Evolutionary conservation across 2,329 filamentous ascomycete genomes (phyloP).

Genomic region (Lachnellula willkommii): DNA sequence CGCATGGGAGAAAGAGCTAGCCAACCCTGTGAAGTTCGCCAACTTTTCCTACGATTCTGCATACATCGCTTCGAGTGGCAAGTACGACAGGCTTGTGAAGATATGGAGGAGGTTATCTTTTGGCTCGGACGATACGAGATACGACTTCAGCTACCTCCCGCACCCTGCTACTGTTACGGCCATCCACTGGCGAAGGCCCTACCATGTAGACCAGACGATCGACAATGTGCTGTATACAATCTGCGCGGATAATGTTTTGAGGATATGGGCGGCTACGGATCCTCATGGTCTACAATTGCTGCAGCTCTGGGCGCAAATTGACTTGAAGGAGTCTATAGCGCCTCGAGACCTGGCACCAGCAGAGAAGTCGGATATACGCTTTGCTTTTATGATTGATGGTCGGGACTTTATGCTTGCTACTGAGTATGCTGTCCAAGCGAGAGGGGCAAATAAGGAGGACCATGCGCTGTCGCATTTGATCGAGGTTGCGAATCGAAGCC

Average conservation of each 20-base stretch:
- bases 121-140: constrained; percentile 74
- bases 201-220: constrained; percentile 68
- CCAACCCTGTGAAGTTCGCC: constrained; percentile 68
- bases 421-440: constrained; percentile 65
- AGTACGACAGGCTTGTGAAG: constrained; percentile 79
- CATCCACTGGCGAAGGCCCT: constrained; percentile 78
- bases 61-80: constrained; percentile 75
- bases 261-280: constrained; percentile 79
- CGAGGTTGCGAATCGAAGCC: constrained; percentile 75
- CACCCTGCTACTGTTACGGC: constrained; percentile 77
- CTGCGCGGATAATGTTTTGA: constrained; percentile 71
- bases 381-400: constrained; percentile 77
- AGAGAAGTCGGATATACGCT: constrained; percentile 42
- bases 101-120: constrained; percentile 87
- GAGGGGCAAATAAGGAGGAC: constrained; percentile 47
- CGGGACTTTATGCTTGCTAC: constrained; percentile 73
- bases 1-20: constrained; percentile 70
- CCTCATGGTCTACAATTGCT: constrained; percentile 65
- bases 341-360: constrained; percentile 14
- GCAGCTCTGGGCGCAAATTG: constrained; percentile 74
- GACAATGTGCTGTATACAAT: constrained; percentile 89
- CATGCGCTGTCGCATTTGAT: constrained; percentile 79
- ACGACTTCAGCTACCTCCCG: constrained; percentile 86
- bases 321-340: constrained; percentile 67
- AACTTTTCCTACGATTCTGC: constrained; percentile 80